A percentile compares a stretch with the other conserved stretches of the same genome.
These are phyloP conservation scores for Cryphonectria carpinicola DNA, from an alignment of 2,329 filamentous ascomycete genomes.

Conservation along the genomic window DNA sequence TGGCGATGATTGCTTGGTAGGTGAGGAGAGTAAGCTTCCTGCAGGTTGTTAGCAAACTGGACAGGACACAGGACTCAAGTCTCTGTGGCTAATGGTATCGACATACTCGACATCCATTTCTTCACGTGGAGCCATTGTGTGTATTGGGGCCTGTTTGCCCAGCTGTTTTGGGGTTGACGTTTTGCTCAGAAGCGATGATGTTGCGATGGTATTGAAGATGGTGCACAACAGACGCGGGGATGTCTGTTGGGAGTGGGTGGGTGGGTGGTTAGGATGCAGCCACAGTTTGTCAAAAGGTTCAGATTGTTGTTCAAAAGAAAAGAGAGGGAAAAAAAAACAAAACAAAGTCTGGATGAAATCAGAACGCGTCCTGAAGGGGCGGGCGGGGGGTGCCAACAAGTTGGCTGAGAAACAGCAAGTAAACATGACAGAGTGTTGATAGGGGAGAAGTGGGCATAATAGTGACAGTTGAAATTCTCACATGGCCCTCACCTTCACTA, in stretches of 20 bases:
- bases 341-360: background rate
- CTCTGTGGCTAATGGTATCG: background rate
- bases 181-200: background rate
- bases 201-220: background rate
- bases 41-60: background rate
- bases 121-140: background rate
- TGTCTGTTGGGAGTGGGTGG: background rate
- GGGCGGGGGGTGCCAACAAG: background rate
- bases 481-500: background rate
- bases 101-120: background rate
- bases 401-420: background rate
- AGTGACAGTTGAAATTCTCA: background rate
- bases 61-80: background rate
- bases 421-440: background rate
- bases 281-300: background rate
- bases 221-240: no score
- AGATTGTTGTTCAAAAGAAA: no score
- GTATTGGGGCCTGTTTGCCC: no score
- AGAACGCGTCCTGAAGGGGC: background rate
- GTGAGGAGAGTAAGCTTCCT: slow-evolving; percentile 16
- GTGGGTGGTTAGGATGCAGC: background rate
- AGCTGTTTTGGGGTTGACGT: no score
- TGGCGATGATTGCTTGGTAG: background rate
- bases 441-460: background rate
- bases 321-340: no score